Percentiles rank a stretch among this genome's conserved stretches.
Conservation (phyloP, 2,329 filamentous ascomycete species). For the Beauveria pseudobassiana region DNA sequence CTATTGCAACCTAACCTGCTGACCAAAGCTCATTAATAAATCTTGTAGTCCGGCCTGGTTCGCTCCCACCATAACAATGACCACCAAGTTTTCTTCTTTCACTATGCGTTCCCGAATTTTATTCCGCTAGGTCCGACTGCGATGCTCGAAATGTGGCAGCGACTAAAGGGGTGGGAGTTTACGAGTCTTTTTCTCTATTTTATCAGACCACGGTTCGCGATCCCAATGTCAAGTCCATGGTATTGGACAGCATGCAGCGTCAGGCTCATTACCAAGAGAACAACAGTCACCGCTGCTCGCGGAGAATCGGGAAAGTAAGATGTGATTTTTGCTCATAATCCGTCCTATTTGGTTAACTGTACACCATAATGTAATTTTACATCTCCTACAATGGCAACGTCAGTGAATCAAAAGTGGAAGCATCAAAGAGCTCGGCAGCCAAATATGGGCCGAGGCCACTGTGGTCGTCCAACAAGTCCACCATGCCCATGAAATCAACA, state of each 20-base stretch:
- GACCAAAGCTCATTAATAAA: background rate
- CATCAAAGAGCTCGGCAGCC: slow-evolving; percentile 4
- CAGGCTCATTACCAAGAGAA: slow-evolving; percentile 9
- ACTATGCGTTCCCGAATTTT: slow-evolving; percentile 11
- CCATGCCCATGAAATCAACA: slow-evolving; percentile 3
- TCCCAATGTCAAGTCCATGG: slow-evolving; percentile 7
- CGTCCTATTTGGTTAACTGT: background rate
- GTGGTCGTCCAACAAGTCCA: slow-evolving; percentile 1
- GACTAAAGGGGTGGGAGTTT: slow-evolving; percentile 1
- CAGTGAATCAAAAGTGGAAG: background rate
- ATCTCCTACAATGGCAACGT: background rate
- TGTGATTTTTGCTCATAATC: background rate
- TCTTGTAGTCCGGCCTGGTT: slow-evolving; percentile 1
- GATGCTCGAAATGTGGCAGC: slow-evolving; percentile 10
- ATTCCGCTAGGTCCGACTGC: slow-evolving; percentile 9
- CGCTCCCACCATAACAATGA: slow-evolving; percentile 3
- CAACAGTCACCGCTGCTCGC: background rate
- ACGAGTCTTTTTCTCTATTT: slow-evolving; percentile 2
- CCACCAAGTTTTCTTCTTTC: slow-evolving; percentile 11
- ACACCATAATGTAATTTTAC: background rate
- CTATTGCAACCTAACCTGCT: background rate
- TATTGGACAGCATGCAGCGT: slow-evolving; percentile 8
- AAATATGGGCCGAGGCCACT: slow-evolving; percentile 3
- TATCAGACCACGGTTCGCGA: slow-evolving; percentile 7
- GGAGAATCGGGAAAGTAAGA: background rate